phyloP scores from a whole-genome alignment of 192 early-diverging fungal species.

The Linnemannia schmuckeri region DNA sequence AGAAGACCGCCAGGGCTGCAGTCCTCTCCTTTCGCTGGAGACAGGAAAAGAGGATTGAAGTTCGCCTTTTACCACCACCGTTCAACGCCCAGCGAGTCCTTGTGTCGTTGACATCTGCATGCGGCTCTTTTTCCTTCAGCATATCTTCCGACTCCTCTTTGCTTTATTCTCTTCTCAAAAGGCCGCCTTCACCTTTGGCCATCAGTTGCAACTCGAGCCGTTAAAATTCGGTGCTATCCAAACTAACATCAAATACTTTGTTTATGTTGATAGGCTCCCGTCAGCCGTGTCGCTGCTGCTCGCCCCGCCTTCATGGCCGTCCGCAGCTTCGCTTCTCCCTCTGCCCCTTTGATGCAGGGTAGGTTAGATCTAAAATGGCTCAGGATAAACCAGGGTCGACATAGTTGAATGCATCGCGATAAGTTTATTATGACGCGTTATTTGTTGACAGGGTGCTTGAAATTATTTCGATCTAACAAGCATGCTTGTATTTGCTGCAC shows the following conservation, averaged over 20 bases:
- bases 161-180: not conserved
- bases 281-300: conserved; percentile 57
- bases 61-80: not conserved
- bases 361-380: not conserved
- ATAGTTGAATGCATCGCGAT: not conserved
- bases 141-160: not conserved
- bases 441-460: not conserved
- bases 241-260: not conserved
- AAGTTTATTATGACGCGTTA: not conserved
- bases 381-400: not conserved
- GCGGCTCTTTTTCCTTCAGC: not conserved
- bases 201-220: too few species aligned
- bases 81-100: not conserved
- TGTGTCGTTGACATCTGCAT: not conserved
- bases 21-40: not conserved
- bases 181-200: too few species aligned
- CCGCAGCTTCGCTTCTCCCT: conserved; percentile 63
- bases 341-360: conserved; percentile 66
- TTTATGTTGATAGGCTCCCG: conserved; percentile 28
- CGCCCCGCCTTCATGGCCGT: conserved; percentile 66
- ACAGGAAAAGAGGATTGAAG: not conserved
- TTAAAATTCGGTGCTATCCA: not conserved
- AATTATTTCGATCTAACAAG: not conserved
- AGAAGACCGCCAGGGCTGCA: not conserved
- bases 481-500: not conserved